Base-by-base conservation (phyloP, 1,139 yeast species). In the Geotrichum restrictum region DNA sequence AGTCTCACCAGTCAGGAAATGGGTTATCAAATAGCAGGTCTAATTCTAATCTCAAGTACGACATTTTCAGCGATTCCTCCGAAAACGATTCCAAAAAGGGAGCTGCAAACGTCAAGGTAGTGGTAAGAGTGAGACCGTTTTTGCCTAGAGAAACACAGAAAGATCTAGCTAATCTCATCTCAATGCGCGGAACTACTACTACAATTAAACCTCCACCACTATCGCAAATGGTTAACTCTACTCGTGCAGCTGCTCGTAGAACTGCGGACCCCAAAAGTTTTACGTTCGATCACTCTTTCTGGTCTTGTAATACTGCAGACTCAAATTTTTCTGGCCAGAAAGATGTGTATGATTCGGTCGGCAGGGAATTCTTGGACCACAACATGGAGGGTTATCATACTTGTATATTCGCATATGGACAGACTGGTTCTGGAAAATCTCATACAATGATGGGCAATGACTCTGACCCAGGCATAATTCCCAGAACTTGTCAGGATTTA, bases 321-420 rank as follows among this genome's bases (percentile, higher is more conserved):
- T 49, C 64, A 0, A 42, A 57, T 0, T 80, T 70, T 62, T 74
- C 75, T 2, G 73, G 74, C 49, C 88, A 85, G 62, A 51, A 62
- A 7, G 65, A 66, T 2, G 78, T 84, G 13, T 85, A 82, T 62
- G 61, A 68, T 2, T 68, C 71, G 13, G 72, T 81, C 3, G 93
- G 89, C 0, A 73, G 75, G 2, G 81, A 78, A 41, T 71, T 83
- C 55, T 68, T 85, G n/a, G 74, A 77, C 31, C 88, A 85, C 62
- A 77, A 83, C 34, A 74, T 84, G 59, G 75, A 75, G 53, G 94
- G 94, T 0, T 85, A 76, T 66, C 85, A 85, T 64, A 83, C 86
- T 22, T 85, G 93, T 64, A 76, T 85, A 10, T 73, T 85, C 61
- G 91, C 93, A 0, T 71, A 85, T 62, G 94, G 94, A 1, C 91